Evolutionary conservation across 2,329 filamentous ascomycete genomes (phyloP), one percentile per base, ranked within the genome.

Genomic region (Calonectria pteridis): DNA sequence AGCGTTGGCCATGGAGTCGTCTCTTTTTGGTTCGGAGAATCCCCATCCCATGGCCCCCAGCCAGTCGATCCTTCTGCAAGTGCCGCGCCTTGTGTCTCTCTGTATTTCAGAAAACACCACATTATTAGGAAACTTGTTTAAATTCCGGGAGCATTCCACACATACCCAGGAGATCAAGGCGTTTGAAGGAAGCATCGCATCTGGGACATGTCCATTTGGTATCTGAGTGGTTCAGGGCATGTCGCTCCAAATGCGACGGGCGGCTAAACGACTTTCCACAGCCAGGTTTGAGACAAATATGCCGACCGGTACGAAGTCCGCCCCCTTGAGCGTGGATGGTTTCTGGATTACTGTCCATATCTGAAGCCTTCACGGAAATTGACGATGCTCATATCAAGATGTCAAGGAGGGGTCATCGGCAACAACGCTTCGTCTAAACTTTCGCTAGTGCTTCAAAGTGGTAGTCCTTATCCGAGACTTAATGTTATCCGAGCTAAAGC

Each of bases 181-280:
- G 64, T 20, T 67, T 67, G 16, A 67, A 67, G 3, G 49, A 67
- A 13, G 64, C 64, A 13, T 49, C 31, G 13, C 64, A 67, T n/a
- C 64, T 49, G 2, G 46, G 46, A 28, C 64, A 67, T 9, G 49
- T 53, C 64, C 64, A 67, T 43, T 53, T 50, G 23, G 64, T 67
- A 29, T 67, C 64, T 4, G 64, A 67, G 53, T 67, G 64, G 29
- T 67, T 67, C 31, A 67, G 40, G 3, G 64, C 64, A 53, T 67
- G 64, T 35, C 64, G 64, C 26, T 67, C 64, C 14, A 67, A 33
- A 18, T 67, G 64, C 23, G 64, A 67, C 2, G 64, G 64, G 16
- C 64, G 64, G 49, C 64, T 67, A 37, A 67, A 67, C 7, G 64
- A 67, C 46, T 67, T 67, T 6, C 64, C 64, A 28, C 64, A 67